Percentiles rank a stretch among this genome's conserved stretches.
Evolutionary conservation across 352 stramenopile species (phyloP).

Genomic region (Phytophthora multivora): DNA sequence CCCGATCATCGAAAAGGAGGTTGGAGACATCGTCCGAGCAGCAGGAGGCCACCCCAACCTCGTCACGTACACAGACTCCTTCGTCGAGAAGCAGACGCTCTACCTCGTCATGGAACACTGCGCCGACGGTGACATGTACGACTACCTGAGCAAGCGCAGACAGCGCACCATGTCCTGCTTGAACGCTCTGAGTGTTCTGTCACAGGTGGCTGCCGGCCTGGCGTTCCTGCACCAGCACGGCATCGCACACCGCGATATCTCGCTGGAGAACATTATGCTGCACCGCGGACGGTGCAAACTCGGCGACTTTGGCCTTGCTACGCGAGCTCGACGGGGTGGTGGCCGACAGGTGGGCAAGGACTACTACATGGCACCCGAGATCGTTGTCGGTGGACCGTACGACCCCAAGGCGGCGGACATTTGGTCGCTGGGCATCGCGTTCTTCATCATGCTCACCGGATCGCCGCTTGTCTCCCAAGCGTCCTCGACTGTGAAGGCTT

Average conservation of each 20-base stretch:
- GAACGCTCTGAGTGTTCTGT: conserved; percentile 38
- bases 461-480: conserved; percentile 44
- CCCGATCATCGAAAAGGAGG: conserved; percentile 46
- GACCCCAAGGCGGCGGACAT: conserved; percentile 37
- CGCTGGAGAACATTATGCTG: conserved; percentile 40
- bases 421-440: conserved; percentile 12
- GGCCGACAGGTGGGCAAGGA: conserved; percentile 44
- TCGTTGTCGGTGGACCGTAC: conserved; percentile 38
- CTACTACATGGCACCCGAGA: conserved; percentile 64
- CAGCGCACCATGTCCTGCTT: conserved; percentile 26
- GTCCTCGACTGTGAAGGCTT: conserved; percentile 32
- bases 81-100: conserved; percentile 43
- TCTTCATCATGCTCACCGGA: conserved; percentile 30
- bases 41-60: conserved; percentile 51
- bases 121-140: conserved; percentile 40
- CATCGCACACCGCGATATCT: conserved; percentile 35
- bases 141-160: conserved; percentile 27
- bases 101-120: conserved; percentile 58
- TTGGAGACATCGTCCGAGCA: conserved; percentile 34
- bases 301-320: conserved; percentile 53
- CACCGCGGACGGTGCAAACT: conserved; percentile 47
- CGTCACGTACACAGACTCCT: conserved; percentile 48
- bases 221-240: conserved; percentile 36
- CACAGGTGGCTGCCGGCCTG: conserved; percentile 34
- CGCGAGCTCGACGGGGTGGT: conserved; percentile 16